Evolutionary conservation across 345 rosid species (phyloP).

Genomic region (Euphorbia lathyris): DNA sequence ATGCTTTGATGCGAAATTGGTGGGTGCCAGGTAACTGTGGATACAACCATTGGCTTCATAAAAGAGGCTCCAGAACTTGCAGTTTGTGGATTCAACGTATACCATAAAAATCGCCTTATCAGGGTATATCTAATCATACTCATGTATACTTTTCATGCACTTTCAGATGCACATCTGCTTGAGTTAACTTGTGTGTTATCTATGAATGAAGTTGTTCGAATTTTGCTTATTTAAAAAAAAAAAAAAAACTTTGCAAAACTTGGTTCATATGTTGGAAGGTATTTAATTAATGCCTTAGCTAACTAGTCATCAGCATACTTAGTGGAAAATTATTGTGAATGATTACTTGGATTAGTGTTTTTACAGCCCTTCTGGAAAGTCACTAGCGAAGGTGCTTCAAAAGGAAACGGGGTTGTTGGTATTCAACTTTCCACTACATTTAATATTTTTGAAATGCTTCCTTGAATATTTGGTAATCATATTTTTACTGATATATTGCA

Average conservation of each 20-base stretch:
- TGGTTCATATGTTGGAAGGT: background rate
- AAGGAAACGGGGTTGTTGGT: conserved; percentile 83
- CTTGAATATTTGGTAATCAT: conserved; percentile 17
- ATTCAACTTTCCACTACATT: conserved; percentile 24
- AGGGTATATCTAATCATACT: conserved; percentile 45
- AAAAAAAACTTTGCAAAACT: background rate
- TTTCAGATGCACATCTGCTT: background rate
- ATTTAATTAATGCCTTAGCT: background rate
- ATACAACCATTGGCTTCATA: conserved; percentile 70
- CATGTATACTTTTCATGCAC: conserved; percentile 1
- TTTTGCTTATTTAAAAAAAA: conserved; percentile 7
- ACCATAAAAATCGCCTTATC: conserved; percentile 93
- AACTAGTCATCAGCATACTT: background rate
- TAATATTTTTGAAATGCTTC: conserved; percentile 12
- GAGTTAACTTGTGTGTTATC: background rate
- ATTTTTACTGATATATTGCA: conserved; percentile 28
- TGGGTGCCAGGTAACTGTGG: conserved; percentile 47
- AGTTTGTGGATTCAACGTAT: conserved; percentile 69
- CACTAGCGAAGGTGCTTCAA: conserved; percentile 39
- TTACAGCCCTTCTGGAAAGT: conserved; percentile 97
- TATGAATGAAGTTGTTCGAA: background rate
- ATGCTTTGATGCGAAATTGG: conserved; percentile 15
- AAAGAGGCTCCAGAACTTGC: conserved; percentile 59
- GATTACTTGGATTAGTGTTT: conserved; percentile 19
- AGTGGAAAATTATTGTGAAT: conserved; percentile 24